Percentiles rank a stretch among this genome's conserved stretches.
These are phyloP conservation scores for Pseudofabraea citricarpa DNA, from an alignment of 2,329 filamentous ascomycete genomes.

Conservation along the genomic window DNA sequence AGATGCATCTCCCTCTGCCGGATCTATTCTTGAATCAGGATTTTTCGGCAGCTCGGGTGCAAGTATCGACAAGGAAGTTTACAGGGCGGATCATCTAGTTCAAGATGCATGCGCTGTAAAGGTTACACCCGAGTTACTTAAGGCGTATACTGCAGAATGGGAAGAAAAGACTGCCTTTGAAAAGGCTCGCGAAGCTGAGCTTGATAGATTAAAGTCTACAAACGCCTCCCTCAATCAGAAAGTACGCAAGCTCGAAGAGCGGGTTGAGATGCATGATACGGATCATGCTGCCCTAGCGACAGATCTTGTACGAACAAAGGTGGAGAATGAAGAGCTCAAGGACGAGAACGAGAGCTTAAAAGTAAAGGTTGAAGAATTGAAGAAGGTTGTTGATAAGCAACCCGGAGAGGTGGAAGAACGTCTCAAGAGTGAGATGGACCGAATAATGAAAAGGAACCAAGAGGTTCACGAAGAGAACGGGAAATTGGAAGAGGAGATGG, in stretches of 20 bases:
- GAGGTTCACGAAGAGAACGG: slow-evolving; percentile 94
- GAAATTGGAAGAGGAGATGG: slow-evolving; percentile 80
- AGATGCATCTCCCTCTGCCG: slow-evolving; percentile 87
- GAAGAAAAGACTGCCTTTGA: slow-evolving; percentile 83
- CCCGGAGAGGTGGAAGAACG: slow-evolving; percentile 80
- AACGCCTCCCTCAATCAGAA: slow-evolving; percentile 67
- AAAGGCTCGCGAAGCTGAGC: slow-evolving; percentile 75
- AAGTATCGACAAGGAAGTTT: slow-evolving; percentile 91
- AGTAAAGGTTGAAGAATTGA: slow-evolving; percentile 79
- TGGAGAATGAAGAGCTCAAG: slow-evolving; percentile 83
- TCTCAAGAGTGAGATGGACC: slow-evolving; percentile 80
- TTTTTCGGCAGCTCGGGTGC: slow-evolving; percentile 93
- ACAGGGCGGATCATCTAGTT: slow-evolving; percentile 88
- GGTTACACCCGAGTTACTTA: slow-evolving; percentile 77
- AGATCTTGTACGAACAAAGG: slow-evolving; percentile 85
- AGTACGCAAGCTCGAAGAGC: slow-evolving; percentile 81
- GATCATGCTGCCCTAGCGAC: slow-evolving; percentile 91
- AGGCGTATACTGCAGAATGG: slow-evolving; percentile 81
- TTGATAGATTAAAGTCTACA: slow-evolving; percentile 65
- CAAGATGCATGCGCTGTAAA: slow-evolving; percentile 87
- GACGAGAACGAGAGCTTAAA: slow-evolving; percentile 87
- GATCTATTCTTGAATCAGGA: slow-evolving; percentile 87
- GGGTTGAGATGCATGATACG: slow-evolving; percentile 79
- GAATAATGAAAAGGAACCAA: slow-evolving; percentile 85
- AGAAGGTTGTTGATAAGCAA: slow-evolving; percentile 82